Evolutionary conservation across 768 basidiomycete genomes (phyloP).

Genomic region (Trametes gibbosa): DNA sequence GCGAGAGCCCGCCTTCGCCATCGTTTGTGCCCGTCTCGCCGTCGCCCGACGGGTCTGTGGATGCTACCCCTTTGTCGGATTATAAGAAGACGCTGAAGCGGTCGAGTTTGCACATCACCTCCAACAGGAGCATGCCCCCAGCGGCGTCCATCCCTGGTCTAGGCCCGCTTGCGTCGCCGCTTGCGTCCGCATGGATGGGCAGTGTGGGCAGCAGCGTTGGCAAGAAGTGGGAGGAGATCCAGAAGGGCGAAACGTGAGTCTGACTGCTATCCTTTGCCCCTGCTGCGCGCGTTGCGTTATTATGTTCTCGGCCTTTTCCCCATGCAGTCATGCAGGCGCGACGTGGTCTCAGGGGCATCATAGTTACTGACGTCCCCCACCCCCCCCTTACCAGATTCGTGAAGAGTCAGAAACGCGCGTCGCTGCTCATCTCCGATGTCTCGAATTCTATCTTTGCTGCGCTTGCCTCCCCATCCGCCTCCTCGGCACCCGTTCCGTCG

Average conservation of each 20-base stretch:
- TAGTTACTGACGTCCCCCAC: conserved; percentile 4
- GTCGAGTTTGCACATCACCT: conserved; percentile 11
- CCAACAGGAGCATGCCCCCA: conserved; percentile 29
- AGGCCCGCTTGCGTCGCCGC: conserved; percentile 30
- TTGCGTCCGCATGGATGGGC: conserved; percentile 33
- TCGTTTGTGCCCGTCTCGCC: conserved; percentile 2
- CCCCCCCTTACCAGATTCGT: conserved; percentile 45
- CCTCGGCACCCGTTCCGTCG: conserved; percentile 23
- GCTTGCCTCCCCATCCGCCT: conserved; percentile 35
- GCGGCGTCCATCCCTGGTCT: conserved; percentile 41
- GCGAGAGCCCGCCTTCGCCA: conserved; percentile 19
- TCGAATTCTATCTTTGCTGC: conserved; percentile 54
- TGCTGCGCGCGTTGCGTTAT: background rate
- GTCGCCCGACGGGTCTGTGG: conserved; percentile 26
- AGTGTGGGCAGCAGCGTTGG: conserved; percentile 51
- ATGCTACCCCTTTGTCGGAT: conserved; percentile 16
- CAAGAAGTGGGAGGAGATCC: conserved; percentile 58
- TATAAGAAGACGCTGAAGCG: conserved; percentile 15
- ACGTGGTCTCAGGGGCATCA: background rate
- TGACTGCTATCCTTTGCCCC: background rate
- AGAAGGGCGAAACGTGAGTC: conserved; percentile 53
- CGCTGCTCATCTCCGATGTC: conserved; percentile 61
- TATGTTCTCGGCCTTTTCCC: background rate
- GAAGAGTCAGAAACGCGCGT: conserved; percentile 68
- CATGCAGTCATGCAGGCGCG: background rate